Evolutionary conservation across 352 stramenopile species (phyloP).

Genomic region (Thraustochytrium sp.): DNA sequence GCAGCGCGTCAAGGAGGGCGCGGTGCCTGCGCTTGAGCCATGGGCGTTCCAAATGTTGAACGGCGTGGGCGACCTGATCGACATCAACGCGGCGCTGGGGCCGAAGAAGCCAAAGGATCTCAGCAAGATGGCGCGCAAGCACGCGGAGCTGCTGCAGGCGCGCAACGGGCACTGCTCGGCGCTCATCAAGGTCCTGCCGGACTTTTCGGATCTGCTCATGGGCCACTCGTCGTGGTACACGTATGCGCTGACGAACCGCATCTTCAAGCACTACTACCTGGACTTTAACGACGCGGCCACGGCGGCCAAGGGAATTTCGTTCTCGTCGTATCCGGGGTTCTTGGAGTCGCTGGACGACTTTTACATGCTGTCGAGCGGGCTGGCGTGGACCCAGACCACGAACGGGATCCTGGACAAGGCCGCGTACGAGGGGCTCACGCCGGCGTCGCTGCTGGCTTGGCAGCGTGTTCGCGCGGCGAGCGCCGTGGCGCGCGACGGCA

Average conservation of each 20-base stretch:
- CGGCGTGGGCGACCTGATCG: constrained; percentile 40
- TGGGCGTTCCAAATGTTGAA: constrained; percentile 39
- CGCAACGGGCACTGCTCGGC: constrained; percentile 56
- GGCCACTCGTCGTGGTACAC: constrained; percentile 66
- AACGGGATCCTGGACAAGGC: constrained; percentile 61
- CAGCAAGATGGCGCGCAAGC: neutral
- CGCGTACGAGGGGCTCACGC: constrained; percentile 58
- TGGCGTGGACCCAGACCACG: constrained; percentile 63
- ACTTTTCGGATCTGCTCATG: constrained; percentile 62
- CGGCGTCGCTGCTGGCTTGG: constrained; percentile 63
- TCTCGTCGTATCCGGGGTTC: constrained; percentile 68
- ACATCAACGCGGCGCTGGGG: constrained; percentile 12
- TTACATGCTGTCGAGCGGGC: constrained; percentile 61
- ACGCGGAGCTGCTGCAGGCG: constrained; percentile 29
- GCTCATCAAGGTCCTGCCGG: constrained; percentile 61
- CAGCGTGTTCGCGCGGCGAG: constrained; percentile 56
- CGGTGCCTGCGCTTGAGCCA: neutral
- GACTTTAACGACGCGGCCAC: constrained; percentile 51
- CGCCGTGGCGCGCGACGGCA: constrained; percentile 54
- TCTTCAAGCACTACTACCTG: constrained; percentile 72
- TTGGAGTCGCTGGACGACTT: constrained; percentile 70
- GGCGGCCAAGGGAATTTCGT: constrained; percentile 55
- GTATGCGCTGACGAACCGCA: constrained; percentile 65
- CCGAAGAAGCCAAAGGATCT: neutral
- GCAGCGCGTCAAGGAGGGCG: neutral